Evolutionary conservation across 1,139 yeast species (phyloP), one percentile per base, ranked within the genome.

Genomic region (Debaryomyces robertsiae): DNA sequence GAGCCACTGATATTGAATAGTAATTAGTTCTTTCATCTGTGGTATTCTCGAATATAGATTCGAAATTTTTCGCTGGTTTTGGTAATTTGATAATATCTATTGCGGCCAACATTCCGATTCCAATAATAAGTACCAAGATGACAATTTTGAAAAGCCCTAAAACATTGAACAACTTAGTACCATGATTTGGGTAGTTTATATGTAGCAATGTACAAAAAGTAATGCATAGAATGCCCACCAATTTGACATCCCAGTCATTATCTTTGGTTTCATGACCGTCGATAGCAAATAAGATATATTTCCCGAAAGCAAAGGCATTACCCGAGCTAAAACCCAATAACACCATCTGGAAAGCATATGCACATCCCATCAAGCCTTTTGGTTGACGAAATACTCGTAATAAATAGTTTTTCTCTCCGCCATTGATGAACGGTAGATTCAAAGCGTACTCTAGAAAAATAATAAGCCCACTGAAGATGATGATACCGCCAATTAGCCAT

Each of bases 351-450:
- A 74, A 73, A 6, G 79, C 67, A 49, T 74, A 75, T 1, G 72
- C 58, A 46, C 74, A 67, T 3, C 76, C 76, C 33, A 61, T 58
- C 14, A 72, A 51, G 3, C 75, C 70, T 32, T 54, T 54, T 14
- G 74, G 74, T 6, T 46, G 41, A 15, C 58, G 56, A 46, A 66
- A 73, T 0, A 72, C 72, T 34, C 77, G 54, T 30, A 73, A 63
- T n/a, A 75, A 52, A 50, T 75, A 75, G 53, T 75, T 75, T 58
- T 72, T 70, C 50, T 75, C 80, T 2, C 80, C 80, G 0, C 80
- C 80, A 46, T 72, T 73, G 30, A 58, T 58, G 36, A 69, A 61
- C 9, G 79, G 80, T 29, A 75, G 50, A 40, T 73, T 75, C 38
- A 75, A 53, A 3, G 79, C 77, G 54, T 58, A 75, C 46, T 75